Base-by-base conservation (phyloP, 2,329 filamentous ascomycete species). In the Ascochyta koolunga region DNA sequence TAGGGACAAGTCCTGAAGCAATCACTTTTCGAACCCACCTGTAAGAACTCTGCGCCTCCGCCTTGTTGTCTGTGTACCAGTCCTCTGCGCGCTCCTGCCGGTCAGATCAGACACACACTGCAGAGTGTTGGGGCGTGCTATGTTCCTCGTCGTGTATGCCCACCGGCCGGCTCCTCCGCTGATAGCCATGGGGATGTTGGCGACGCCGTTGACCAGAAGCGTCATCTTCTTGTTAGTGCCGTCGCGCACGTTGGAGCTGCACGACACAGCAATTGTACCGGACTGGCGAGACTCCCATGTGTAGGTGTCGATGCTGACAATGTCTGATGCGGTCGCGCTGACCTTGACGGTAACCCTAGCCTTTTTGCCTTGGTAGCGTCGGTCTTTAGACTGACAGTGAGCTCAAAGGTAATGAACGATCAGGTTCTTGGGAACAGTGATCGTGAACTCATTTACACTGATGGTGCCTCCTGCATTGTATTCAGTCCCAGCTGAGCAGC, bases 371-470 rank as follows among this genome's bases (percentile, higher is more conserved):
- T 60, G 19, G 61, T 61, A 5, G 60, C 24, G 48, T 68, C 56
- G 11, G 68, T 66, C 36, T 65, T 71, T 16, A 64, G 60, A 24
- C 50, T 67, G 27, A 74, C 56, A 19, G 58, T 68, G 27, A 73
- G 56, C 8, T 66, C 53, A 58, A 76, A 75, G 35, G 44, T 55
- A 51, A 70, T 80, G 76, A 3, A 81, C 78, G 8, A 81, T 74
- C 21, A 82, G 58, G 54, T 83, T 83, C 64, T 81, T 75, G 3
- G 80, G 80, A 2, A 83, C 78, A 9, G 65, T 72, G 39, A 83
- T 76, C 15, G 60, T 70, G 59, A 76, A 79, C 0, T 78, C 78
- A 40, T 79, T 79, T 43, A 83, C 76, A 0, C 65, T 65, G 15
- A 83, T 76, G 13, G 68, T 68, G 8, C 80, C 80, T 18, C 80